phyloP scores from a whole-genome alignment of 2,329 filamentous ascomycete genomes.

The Stagonosporopsis cucurbitacearum region DNA sequence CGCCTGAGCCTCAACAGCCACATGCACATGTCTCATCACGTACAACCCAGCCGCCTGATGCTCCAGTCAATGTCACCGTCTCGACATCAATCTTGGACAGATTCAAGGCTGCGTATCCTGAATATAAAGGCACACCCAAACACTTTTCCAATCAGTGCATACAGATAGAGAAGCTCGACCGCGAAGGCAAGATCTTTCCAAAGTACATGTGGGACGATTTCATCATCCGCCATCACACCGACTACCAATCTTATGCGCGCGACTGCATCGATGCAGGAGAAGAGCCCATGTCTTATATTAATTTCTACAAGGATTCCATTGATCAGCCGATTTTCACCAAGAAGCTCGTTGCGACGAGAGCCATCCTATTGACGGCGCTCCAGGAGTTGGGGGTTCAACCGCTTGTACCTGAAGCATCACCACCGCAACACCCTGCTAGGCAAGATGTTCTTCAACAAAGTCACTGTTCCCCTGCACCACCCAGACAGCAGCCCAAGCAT shows the following conservation, averaged over 20 bases:
- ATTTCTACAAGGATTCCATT: constrained; percentile 46
- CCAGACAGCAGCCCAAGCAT: background rate
- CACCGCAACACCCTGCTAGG: background rate
- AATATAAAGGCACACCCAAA: constrained; percentile 40
- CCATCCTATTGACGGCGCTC: constrained; percentile 29
- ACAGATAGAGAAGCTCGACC: constrained; percentile 37
- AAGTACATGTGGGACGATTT: constrained; percentile 51
- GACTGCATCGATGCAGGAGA: constrained; percentile 34
- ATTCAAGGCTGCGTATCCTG: constrained; percentile 45
- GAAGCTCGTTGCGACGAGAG: constrained; percentile 29
- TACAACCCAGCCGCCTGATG: background rate
- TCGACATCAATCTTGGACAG: constrained; percentile 25
- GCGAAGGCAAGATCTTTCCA: constrained; percentile 42
- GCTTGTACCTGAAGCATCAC: background rate
- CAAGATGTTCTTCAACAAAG: background rate
- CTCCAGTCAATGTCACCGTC: background rate
- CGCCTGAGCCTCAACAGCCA: background rate
- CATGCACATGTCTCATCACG: background rate
- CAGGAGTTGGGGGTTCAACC: constrained; percentile 26
- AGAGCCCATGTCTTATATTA: constrained; percentile 35
- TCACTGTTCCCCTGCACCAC: background rate
- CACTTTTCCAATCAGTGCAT: constrained; percentile 44
- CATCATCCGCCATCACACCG: constrained; percentile 43
- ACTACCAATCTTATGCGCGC: constrained; percentile 38
- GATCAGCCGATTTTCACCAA: constrained; percentile 34